phyloP scores from a whole-genome alignment of 805 yeast species.

The Yamadazyma philogaea region DNA sequence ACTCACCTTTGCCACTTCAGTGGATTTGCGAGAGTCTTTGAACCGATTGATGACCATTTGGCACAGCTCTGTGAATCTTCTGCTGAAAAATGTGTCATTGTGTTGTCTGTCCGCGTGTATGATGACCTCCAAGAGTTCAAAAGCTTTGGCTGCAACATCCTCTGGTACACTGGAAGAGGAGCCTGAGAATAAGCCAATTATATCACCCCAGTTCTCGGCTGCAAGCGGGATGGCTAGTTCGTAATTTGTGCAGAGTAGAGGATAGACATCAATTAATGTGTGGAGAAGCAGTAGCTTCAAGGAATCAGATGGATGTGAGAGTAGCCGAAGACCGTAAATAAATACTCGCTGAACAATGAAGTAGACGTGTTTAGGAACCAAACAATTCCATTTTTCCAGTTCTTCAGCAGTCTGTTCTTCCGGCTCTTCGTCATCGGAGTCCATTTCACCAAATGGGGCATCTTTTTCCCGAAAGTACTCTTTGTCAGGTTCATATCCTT shows the following conservation, averaged over 20 bases:
- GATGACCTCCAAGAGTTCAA: slow-evolving; percentile 27
- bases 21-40: neutral
- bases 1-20: neutral
- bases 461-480: slow-evolving; percentile 42
- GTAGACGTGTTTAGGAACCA: slow-evolving; percentile 62
- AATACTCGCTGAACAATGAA: slow-evolving; percentile 56
- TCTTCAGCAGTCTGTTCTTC: slow-evolving; percentile 15
- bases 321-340: slow-evolving; percentile 63
- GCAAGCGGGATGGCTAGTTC: slow-evolving; percentile 29
- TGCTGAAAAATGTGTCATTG: slow-evolving; percentile 46
- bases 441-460: slow-evolving; percentile 26
- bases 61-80: slow-evolving; percentile 50
- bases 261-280: slow-evolving; percentile 35
- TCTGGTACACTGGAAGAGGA: neutral
- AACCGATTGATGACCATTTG: slow-evolving; percentile 9
- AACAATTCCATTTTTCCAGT: slow-evolving; percentile 55
- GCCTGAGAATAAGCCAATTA: slow-evolving; percentile 11
- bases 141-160: slow-evolving; percentile 20
- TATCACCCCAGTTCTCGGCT: slow-evolving; percentile 32
- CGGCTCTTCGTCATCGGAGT: slow-evolving; percentile 31
- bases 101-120: slow-evolving; percentile 30
- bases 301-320: slow-evolving; percentile 62
- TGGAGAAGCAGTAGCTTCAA: slow-evolving; percentile 56
- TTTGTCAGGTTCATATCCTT: slow-evolving; percentile 31
- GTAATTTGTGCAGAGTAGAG: slow-evolving; percentile 31